Evolutionary conservation across 1,284 basidiomycete genomes (phyloP), one percentile per base, ranked within the genome.

Genomic region (Hymenochaete sp.): DNA sequence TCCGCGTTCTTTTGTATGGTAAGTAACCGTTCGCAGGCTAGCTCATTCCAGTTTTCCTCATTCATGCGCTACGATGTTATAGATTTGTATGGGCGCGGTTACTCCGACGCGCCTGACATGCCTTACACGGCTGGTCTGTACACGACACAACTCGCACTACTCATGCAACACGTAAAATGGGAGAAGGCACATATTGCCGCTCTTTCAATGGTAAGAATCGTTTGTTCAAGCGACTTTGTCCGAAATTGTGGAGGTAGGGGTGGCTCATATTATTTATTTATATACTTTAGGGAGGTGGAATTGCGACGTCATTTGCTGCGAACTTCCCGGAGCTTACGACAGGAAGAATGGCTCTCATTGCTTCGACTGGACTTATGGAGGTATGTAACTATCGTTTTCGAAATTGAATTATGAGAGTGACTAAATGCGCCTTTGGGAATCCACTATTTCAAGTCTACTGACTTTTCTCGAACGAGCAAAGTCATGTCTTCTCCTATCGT

Each of bases 51-150:
- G 6, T 6, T 35, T 16, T n/a, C 21, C 32, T n/a, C 8, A 5
- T 35, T n/a, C n/a, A n/a, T n/a, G n/a, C n/a, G 24, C 13, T 1
- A 14, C 37, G 19, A 22, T 19, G 10, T 13, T 31, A 11, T 52
- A 85, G 84, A 88, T 62, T 66, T 88, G 11, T 87, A 85, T 50
- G 85, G 84, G 11, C 72, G 84, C 27, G 85, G 85, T 7, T 88
- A 87, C 59, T 82, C 82, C 1, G 84, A 85, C 52, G 82, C 82
- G 1, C 84, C 82, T 0, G 69, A 75, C 25, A 72, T 71, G 4
- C 72, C 70, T 2, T 85, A 88, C 58, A 71, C 82, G 52, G 63
- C 71, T 2, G 61, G 66, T 2, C 65, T 88, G 4, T 82, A 82
- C 59, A 76, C 76, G 0, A 79, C 76, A 0, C 83, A 88, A 55